Evolutionary conservation across 2,329 filamentous ascomycete genomes (phyloP), one percentile per base, ranked within the genome.

Genomic region (Apiospora phragmitis): DNA sequence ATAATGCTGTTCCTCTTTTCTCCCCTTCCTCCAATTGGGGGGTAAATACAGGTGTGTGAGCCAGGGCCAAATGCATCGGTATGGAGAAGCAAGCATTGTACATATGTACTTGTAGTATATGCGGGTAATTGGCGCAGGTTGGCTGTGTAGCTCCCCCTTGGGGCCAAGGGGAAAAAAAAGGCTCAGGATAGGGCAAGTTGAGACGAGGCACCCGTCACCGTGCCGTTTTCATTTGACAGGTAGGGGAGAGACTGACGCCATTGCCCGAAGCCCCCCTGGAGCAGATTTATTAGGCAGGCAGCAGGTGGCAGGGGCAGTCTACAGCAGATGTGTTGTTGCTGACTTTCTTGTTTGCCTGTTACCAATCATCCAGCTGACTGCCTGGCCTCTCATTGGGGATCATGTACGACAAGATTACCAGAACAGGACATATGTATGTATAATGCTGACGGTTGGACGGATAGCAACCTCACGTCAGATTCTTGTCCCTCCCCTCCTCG

Each of bases 391-490:
- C 32, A 62, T 62, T 62, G 55, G 55, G 32, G 21, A 62, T 38
- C 32, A 14, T n/a, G 55, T 62, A 62, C 29, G 55, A 62, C 32
- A 21, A 62, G 29, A 38, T 38, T 24, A 6, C 55, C 32, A 38
- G 18, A 38, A 62, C 32, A 62, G 32, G 55, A 38, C 38, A 62
- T n/a, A 62, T 62, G 32, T 32, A 38, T 38, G 38, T n/a, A 62
- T 62, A n/a, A 21, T 62, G 55, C 55, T 62, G 55, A 62, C 32
- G 68, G 18, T 29, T 21, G 14, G 43, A 55, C 69, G 69, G 69
- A 65, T 70, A 26, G 32, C 32, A 67, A 66, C 65, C 45, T 70
- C 69, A 70, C 32, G 65, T 70, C 69, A 70, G 68, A 42, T 66
- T 70, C 43, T 67, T 67, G 59, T 70, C 42, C 59, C 32, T 35